A percentile compares a stretch with the other conserved stretches of the same genome.
These are phyloP conservation scores for Calonectria multiphialidica DNA, from an alignment of 2,329 filamentous ascomycete genomes.

Conservation along the genomic window DNA sequence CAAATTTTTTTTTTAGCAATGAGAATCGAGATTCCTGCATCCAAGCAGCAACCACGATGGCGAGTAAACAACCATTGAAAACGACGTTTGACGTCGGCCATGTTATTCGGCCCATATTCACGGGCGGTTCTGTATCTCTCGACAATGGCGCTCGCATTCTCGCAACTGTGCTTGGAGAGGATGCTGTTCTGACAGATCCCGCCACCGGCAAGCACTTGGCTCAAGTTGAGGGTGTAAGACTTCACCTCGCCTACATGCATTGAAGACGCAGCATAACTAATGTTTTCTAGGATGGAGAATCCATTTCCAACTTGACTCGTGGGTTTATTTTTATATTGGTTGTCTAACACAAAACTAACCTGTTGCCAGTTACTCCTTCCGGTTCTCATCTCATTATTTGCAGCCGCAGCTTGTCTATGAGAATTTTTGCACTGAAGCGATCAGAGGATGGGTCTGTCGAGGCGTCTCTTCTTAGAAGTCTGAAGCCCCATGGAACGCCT, in stretches of 20 bases:
- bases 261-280: slow-evolving; percentile 30
- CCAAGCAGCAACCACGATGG: slow-evolving; percentile 55
- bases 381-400: slow-evolving; percentile 90
- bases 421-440: slow-evolving; percentile 81
- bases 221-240: slow-evolving; percentile 83
- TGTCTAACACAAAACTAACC: slow-evolving; percentile 29
- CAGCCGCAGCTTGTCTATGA: slow-evolving; percentile 96
- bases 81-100: slow-evolving; percentile 90
- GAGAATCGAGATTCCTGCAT: slow-evolving; percentile 34
- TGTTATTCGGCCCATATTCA: slow-evolving; percentile 93
- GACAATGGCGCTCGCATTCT: slow-evolving; percentile 85
- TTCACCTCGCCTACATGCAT: not conserved
- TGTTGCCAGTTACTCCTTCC: slow-evolving; percentile 79
- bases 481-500: slow-evolving; percentile 92
- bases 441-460: slow-evolving; percentile 71
- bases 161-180: slow-evolving; percentile 91
- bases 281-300: slow-evolving; percentile 76
- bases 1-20: slow-evolving; percentile 35
- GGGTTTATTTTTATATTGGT: slow-evolving; percentile 41
- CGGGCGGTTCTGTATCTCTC: slow-evolving; percentile 87
- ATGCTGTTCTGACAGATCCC: slow-evolving; percentile 88
- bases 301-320: slow-evolving; percentile 81
- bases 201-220: slow-evolving; percentile 85
- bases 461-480: slow-evolving; percentile 77
- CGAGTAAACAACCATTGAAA: slow-evolving; percentile 74